phyloP scores from a whole-genome alignment of 2,329 filamentous ascomycete genomes.

The Cordyceps militaris region DNA sequence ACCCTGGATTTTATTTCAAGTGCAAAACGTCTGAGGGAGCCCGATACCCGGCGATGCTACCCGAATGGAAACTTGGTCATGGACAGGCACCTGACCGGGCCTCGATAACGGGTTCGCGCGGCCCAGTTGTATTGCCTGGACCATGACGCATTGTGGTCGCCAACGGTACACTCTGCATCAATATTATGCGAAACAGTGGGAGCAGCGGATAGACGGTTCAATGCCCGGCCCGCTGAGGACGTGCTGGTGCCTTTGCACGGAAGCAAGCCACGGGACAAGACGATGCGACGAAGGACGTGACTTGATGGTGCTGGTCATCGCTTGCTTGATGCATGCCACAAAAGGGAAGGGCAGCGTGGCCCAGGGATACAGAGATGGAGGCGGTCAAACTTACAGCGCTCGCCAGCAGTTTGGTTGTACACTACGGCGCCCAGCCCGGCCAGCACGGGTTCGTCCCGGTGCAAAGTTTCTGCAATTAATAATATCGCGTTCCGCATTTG shows the following conservation, averaged over 20 bases:
- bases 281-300: background rate
- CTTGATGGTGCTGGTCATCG: background rate
- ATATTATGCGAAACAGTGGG: constrained; percentile 4
- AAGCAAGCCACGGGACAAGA: background rate
- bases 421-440: background rate
- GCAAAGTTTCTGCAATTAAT: background rate
- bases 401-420: background rate
- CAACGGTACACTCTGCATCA: background rate
- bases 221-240: too few relatives aligned
- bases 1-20: too few relatives aligned
- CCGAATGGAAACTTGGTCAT: too few relatives aligned
- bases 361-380: background rate
- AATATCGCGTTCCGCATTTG: background rate
- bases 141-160: background rate
- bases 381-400: background rate
- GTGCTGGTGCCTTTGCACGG: too few relatives aligned
- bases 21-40: too few relatives aligned
- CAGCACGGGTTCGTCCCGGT: background rate
- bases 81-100: too few relatives aligned
- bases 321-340: constrained; percentile 1
- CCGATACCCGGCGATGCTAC: too few relatives aligned
- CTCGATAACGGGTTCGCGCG: background rate
- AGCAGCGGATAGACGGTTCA: background rate
- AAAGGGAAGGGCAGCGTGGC: background rate
- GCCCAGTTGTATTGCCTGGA: background rate